Evolutionary conservation across 1,139 yeast species (phyloP), one percentile per base, ranked within the genome.

Genomic region (Suhomyces atakaporum): DNA sequence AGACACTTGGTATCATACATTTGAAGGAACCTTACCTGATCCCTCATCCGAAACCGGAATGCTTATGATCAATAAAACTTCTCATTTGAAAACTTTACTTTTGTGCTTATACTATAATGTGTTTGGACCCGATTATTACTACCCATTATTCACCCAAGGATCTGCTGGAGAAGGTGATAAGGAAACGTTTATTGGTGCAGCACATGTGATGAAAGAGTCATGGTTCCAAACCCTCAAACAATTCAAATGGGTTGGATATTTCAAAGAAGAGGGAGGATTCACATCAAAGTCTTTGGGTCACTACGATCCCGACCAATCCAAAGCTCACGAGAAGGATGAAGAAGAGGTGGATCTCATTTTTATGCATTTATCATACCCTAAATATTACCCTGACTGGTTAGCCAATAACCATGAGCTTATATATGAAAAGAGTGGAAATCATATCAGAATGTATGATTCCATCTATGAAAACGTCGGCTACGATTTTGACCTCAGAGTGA

Each of bases 131-230:
- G 53, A 73, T 25, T 67, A 63, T 46, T 81, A 78, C 53, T 80
- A 80, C 49, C 81, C 84, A 3, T 54, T 81, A 38, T 58, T 80
- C 46, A 73, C 84, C 0, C 86, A 79, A 56, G 85, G 86, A 5
- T 70, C 81, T 10, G 84, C 85, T 1, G 87, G 86, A 16, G 84
- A 81, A 58, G 87, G 87, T 31, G 87, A 81, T 48, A 81, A 80
- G 54, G 87, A 81, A 47, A 79, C 86, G 0, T 80, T 79, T 45
- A 72, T 80, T 18, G 81, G 83, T 2, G 84, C 86, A 1, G 84
- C 85, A 0, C 69, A 66, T 37, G 81, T 69, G 0, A 50, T 79
- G 45, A 49, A 61, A 0, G 58, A 66, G 33, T 74, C 76, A 3
- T 77, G 73, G 58, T 77, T 73, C 55, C 85, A 78, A 53, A 77